Percentiles rank a stretch among this genome's conserved stretches.
These are phyloP conservation scores for Polytolypa hystricis DNA, from an alignment of 2,329 filamentous ascomycete genomes.

Conservation along the genomic window DNA sequence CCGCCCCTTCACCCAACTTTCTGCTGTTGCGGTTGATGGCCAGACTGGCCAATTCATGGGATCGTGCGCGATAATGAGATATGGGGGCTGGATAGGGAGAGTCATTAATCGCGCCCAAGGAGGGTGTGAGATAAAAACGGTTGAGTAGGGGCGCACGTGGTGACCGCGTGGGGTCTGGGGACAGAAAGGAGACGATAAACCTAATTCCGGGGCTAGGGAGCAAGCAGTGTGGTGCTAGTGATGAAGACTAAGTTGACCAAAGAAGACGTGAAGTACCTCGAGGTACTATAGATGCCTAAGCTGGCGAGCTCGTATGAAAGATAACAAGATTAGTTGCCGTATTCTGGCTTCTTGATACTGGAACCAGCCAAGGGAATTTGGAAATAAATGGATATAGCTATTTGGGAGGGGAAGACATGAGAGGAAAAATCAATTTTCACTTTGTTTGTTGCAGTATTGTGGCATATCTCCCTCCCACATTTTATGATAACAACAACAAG, in stretches of 20 bases:
- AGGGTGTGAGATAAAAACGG: conserved; percentile 46
- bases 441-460: too few species aligned
- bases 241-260: conserved; percentile 41
- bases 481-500: too few species aligned
- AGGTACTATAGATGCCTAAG: conserved; percentile 52
- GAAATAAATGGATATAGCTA: too few species aligned
- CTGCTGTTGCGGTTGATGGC: too few species aligned
- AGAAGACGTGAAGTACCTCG: conserved; percentile 51
- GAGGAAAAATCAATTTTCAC: too few species aligned
- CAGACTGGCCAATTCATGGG: too few species aligned
- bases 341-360: conserved; percentile 20
- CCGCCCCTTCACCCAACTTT: too few species aligned
- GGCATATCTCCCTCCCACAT: too few species aligned
- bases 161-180: conserved; percentile 53
- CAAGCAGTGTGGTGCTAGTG: conserved; percentile 50
- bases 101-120: conserved; percentile 49
- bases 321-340: not conserved
- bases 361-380: too few species aligned
- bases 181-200: conserved; percentile 40
- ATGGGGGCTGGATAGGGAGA: too few species aligned
- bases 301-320: conserved; percentile 11
- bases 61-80: too few species aligned
- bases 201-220: conserved; percentile 54
- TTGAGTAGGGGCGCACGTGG: conserved; percentile 54
- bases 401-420: too few species aligned